These are phyloP conservation scores for Aureobasidium namibiae DNA, from an alignment of 2,329 filamentous ascomycete genomes.

Conservation along the genomic window DNA sequence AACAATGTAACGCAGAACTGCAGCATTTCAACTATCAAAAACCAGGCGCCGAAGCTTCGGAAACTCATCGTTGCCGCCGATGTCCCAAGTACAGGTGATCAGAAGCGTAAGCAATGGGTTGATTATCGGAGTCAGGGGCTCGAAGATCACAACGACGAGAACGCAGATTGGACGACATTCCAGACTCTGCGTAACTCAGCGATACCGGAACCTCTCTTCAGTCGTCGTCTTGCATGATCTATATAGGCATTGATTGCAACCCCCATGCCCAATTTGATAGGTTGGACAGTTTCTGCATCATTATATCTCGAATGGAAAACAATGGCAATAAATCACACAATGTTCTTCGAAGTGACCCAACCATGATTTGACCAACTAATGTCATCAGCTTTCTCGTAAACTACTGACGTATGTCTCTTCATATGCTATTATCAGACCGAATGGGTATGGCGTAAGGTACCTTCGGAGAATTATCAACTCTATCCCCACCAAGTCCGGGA, in stretches of 20 bases:
- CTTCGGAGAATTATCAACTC: conserved; percentile 10
- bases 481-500: not conserved
- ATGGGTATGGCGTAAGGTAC: not conserved
- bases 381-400: too few species aligned
- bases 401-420: not conserved
- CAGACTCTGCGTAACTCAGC: not conserved
- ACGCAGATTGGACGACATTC: not conserved
- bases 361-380: too few species aligned
- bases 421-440: not conserved
- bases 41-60: not conserved
- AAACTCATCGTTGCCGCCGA: not conserved
- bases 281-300: not conserved
- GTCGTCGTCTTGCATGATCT: not conserved
- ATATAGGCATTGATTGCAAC: not conserved
- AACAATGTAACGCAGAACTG: not conserved
- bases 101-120: not conserved
- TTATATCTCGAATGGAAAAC: not conserved
- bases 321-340: not conserved
- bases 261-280: not conserved
- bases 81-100: not conserved
- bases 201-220: not conserved
- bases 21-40: not conserved
- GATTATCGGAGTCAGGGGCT: not conserved
- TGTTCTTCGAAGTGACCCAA: not conserved
- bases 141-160: not conserved